Base-by-base conservation (phyloP, 768 basidiomycete genomes). In the Serendipita vermifera region DNA sequence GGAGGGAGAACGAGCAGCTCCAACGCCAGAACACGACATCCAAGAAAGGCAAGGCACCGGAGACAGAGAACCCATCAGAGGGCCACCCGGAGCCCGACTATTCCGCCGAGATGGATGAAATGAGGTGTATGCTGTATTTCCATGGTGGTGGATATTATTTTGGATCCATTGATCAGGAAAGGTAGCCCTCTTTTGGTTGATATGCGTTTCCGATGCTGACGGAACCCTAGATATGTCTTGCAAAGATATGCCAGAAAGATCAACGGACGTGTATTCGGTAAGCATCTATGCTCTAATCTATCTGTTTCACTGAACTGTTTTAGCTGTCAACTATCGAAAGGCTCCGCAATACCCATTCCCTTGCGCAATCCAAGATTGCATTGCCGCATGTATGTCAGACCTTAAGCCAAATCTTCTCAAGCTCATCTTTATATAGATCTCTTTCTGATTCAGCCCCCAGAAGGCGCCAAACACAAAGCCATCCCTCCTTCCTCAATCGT, bases 281-380 rank as follows among this genome's bases (percentile, higher is more conserved):
- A 38, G 75, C 81, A 80, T 59, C 80, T 78, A 62, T 65, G 76
- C 73, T 33, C 48, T n/a, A 57, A 3, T 5, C 17, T 6, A 17
- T 2, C 63, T 27, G 41, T 33, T 20, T 4, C 5, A 2, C 56
- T 39, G 17, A 26, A 35, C 29, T 6, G 59, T 60, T 9, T 63
- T 64, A 55, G 67, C 72, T 2, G 69, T 73, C 56, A 69, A 73
- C 57, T 68, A 69, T 55, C 80, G 85, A 39, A 78, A 93, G n/a
- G 86, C 93, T 13, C 94, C 94, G 0, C 94, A 97, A 69, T 98
- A 94, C 63, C 94, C 94, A 1, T 97, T 96, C 66, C 94, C 94
- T 13, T 90, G 88, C 61, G 88, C 84, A 1, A 69, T 97, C 5
- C 92, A 96, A 63, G 94, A 98, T 67, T 72, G 82, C 32, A 64